Percentiles rank a stretch among this genome's conserved stretches.
Conservation (phyloP, 208 protist genomes). For the Sergeia podlipaevii region DNA sequence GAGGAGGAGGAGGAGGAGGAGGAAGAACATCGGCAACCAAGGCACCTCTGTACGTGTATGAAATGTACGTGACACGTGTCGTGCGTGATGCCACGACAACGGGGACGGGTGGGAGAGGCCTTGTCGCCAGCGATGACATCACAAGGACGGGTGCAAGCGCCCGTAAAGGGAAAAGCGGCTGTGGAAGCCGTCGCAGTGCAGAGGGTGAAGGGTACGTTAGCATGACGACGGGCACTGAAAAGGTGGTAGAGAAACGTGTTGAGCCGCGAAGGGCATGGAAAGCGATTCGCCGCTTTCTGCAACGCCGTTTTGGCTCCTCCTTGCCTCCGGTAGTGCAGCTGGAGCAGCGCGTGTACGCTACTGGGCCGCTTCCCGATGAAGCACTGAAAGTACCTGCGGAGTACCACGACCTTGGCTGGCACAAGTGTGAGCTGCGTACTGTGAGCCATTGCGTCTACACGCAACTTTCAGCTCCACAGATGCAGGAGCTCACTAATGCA, state of each 20-base stretch:
- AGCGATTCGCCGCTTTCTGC: slow-evolving; percentile 40
- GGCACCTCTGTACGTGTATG: slow-evolving; percentile 55
- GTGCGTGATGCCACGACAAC: not conserved
- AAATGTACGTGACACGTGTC: slow-evolving; percentile 66
- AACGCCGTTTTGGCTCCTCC: slow-evolving; percentile 15
- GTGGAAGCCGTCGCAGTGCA: not conserved
- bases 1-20: too few relatives aligned
- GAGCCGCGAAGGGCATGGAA: slow-evolving; percentile 35
- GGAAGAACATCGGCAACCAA: not conserved
- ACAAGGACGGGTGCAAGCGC: not conserved
- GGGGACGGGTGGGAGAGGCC: not conserved
- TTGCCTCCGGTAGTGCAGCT: slow-evolving; percentile 64
- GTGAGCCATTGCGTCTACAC: slow-evolving; percentile 23
- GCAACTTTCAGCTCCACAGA: slow-evolving; percentile 28
- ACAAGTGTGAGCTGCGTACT: slow-evolving; percentile 44
- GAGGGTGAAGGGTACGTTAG: not conserved
- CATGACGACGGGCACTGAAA: slow-evolving; percentile 2
- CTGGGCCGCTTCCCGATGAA: slow-evolving; percentile 40
- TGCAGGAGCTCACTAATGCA: slow-evolving; percentile 75
- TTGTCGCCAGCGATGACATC: not conserved
- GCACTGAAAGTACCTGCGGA: slow-evolving; percentile 50
- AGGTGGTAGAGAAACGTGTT: slow-evolving; percentile 29
- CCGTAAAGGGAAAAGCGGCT: not conserved
- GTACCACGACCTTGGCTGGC: slow-evolving; percentile 75
- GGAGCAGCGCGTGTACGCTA: slow-evolving; percentile 48